phyloP scores from a whole-genome alignment of 2,329 filamentous ascomycete genomes.

The Nemania diffusa region DNA sequence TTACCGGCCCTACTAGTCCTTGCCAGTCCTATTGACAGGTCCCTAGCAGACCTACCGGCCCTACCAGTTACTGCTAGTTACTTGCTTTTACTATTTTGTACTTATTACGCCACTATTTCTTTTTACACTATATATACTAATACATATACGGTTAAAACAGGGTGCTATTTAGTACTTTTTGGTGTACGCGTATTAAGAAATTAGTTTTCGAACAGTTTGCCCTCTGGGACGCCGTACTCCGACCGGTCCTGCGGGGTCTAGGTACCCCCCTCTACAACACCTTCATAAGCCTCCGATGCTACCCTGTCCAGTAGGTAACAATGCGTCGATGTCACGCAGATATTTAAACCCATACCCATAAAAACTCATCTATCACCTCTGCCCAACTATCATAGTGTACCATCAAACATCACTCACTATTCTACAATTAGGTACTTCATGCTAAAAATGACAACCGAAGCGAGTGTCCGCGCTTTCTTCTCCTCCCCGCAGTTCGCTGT shows the following conservation, averaged over 20 bases:
- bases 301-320: neutral
- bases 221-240: too few species aligned
- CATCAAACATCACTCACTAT: neutral
- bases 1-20: too few species aligned
- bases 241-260: conserved; percentile 17
- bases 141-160: too few species aligned
- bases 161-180: too few species aligned
- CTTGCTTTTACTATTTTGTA: too few species aligned
- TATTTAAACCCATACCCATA: neutral
- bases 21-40: too few species aligned
- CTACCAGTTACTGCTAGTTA: too few species aligned
- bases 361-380: neutral
- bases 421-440: conserved; percentile 16
- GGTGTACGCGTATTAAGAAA: too few species aligned
- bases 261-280: conserved; percentile 1
- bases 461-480: conserved; percentile 82
- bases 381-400: neutral
- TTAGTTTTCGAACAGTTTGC: too few species aligned
- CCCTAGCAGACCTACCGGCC: too few species aligned
- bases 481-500: conserved; percentile 83
- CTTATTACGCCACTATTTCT: too few species aligned
- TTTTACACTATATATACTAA: too few species aligned
- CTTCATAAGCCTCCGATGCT: conserved; percentile 9
- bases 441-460: conserved; percentile 70
- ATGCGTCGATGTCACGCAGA: neutral